Percentiles rank a stretch among this genome's conserved stretches.
phyloP scores from a whole-genome alignment of 2,329 filamentous ascomycete species.

The Fusarium sp. region DNA sequence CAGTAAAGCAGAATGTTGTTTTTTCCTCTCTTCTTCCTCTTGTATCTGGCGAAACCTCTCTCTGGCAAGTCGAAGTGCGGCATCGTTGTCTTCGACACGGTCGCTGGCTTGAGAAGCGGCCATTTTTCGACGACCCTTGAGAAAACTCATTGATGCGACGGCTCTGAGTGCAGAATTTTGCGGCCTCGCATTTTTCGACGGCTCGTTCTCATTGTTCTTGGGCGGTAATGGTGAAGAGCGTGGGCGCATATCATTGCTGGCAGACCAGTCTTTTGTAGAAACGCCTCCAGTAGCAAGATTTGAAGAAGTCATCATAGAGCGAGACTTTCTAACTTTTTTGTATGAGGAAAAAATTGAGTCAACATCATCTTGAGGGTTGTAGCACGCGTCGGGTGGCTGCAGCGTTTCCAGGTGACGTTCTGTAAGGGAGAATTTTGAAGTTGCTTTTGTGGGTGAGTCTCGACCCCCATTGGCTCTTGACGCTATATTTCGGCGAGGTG shows the following conservation, averaged over 20 bases:
- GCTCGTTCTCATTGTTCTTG: conserved; percentile 47
- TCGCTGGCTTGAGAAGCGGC: conserved; percentile 29
- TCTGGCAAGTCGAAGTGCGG: conserved; percentile 51
- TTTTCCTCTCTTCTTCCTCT: conserved; percentile 51
- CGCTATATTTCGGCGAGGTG: conserved; percentile 46
- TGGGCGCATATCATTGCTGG: conserved; percentile 12
- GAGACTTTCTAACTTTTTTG: conserved; percentile 64
- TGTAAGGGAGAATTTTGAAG: conserved; percentile 31
- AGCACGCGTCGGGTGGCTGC: conserved; percentile 55
- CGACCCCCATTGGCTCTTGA: conserved; percentile 47
- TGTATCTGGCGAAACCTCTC: conserved; percentile 52
- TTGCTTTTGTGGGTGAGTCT: conserved; percentile 14
- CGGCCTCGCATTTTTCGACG: conserved; percentile 13
- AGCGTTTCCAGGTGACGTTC: conserved; percentile 42
- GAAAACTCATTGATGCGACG: conserved; percentile 67
- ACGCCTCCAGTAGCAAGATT: conserved; percentile 15
- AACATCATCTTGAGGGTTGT: conserved; percentile 60
- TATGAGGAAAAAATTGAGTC: conserved; percentile 61
- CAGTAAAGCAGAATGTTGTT: conserved; percentile 59
- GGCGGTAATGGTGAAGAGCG: conserved; percentile 13
- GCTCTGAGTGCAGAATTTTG: conserved; percentile 51
- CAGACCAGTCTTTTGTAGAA: conserved; percentile 19
- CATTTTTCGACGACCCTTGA: conserved; percentile 51
- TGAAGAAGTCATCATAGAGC: conserved; percentile 62
- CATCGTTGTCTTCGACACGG: conserved; percentile 46